Base-by-base conservation (phyloP, 768 basidiomycete genomes). In the Podaxis rugospora region DNA sequence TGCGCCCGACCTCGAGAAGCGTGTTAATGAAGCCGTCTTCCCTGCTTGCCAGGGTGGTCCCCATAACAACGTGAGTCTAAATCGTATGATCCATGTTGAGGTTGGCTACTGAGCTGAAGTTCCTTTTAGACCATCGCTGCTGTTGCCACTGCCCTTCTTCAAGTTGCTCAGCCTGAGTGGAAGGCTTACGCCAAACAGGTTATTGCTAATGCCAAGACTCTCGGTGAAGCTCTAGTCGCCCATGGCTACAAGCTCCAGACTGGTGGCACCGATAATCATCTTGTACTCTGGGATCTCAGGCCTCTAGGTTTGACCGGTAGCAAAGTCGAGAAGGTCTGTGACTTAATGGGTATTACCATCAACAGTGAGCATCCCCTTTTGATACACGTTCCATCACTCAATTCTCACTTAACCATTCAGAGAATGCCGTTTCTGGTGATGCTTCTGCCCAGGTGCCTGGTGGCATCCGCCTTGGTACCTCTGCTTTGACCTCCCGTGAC, bases 11-110 rank as follows among this genome's bases (percentile, higher is more conserved):
- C 85, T 99, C 49, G 97, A 98, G 83, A 93, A 93, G 76, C 90
- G 95, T 61, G 87, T 99, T 68, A 98, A 98, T 73, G 92, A 96
- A 44, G 95, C 97, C 53, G 96, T 99, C 65, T 99, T 99, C 88
- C 97, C 97, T 60, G 96, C 97, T 37, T 98, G 97, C 84, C 97
- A 98, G 78, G 97, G 97, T 76, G 97, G 96, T 52, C 97, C 96
- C 47, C 97, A 98, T 82, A 98, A 98, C 81, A 95, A 99, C 79
- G 91, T 92, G 59, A 59, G 86, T 65, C 35, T 51, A 18, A 28
- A 1, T 44, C 36, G 5, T 25, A 6, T 13, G 4, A 11, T 40
- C 28, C 21, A 21, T 11, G n/a, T 53, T 5, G n/a, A 46, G 23
- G 4, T 4, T 42, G 52, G 14, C 49, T 42, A 40, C 25, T 56